Conservation (phyloP, 495 filamentous ascomycete genomes). For the Thermochaetoides thermophila region DNA sequence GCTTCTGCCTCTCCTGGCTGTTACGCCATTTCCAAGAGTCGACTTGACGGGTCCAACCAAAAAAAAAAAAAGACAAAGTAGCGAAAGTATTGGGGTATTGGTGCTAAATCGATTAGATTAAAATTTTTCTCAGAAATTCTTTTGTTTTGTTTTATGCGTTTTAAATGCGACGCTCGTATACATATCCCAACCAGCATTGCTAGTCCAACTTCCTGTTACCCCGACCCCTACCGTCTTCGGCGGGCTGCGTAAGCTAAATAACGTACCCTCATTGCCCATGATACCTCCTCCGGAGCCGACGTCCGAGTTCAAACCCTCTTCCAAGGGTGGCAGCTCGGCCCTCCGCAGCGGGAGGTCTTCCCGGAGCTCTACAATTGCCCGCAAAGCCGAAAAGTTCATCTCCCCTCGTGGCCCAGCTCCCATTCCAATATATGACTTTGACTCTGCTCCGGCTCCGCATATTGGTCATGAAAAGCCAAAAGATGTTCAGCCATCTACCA, state of each 20-base stretch:
- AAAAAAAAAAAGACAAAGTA: too few relatives aligned
- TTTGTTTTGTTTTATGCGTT: too few relatives aligned
- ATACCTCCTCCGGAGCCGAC: constrained; percentile 21
- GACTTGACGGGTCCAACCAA: too few relatives aligned
- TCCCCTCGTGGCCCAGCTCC: constrained; percentile 14
- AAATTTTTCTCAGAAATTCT: too few relatives aligned
- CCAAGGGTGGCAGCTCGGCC: constrained; percentile 19
- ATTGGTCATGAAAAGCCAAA: constrained; percentile 45
- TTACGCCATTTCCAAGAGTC: too few relatives aligned
- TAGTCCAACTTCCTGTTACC: too few relatives aligned
- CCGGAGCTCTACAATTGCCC: constrained; percentile 33
- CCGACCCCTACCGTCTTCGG: constrained; percentile 76
- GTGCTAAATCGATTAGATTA: too few relatives aligned
- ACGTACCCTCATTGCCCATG: constrained; percentile 30
- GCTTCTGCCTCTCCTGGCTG: too few relatives aligned
- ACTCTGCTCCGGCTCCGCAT: constrained; percentile 37
- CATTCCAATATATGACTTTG: constrained; percentile 21
- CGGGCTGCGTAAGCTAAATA: constrained; percentile 47
- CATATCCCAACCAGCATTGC: too few relatives aligned
- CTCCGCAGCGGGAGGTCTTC: constrained; percentile 51
- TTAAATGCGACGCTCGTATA: too few relatives aligned
- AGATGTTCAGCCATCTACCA: constrained; percentile 21
- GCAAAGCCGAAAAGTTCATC: constrained; percentile 18
- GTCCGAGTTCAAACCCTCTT: constrained; percentile 17
- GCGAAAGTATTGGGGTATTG: too few relatives aligned